Evolutionary conservation across 768 basidiomycete genomes (phyloP).

Genomic region (Hygrophoropsis aurantiaca): DNA sequence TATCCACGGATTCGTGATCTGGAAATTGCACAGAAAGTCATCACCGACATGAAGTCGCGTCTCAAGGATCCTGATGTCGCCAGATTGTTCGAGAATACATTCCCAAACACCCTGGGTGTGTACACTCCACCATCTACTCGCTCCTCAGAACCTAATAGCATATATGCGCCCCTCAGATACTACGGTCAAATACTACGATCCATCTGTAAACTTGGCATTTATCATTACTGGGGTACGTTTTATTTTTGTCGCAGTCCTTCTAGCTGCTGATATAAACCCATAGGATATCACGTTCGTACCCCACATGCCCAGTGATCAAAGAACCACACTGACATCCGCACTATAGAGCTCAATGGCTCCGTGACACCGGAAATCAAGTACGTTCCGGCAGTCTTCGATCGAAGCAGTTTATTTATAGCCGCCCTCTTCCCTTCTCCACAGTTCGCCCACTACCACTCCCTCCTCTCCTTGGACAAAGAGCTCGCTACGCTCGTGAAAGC

Average conservation of each 20-base stretch:
- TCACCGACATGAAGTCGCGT: conserved; percentile 67
- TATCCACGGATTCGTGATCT: not conserved
- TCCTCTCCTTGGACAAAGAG: conserved; percentile 56
- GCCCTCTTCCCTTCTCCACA: conserved; percentile 24
- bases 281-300: conserved; percentile 71
- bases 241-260: not conserved
- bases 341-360: conserved; percentile 76
- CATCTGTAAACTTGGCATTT: conserved; percentile 73
- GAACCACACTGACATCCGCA: conserved; percentile 7
- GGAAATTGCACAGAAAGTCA: conserved; percentile 52
- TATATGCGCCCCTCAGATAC: conserved; percentile 57
- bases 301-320: conserved; percentile 1
- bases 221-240: conserved; percentile 71
- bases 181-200: conserved; percentile 69
- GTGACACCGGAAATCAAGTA: conserved; percentile 80
- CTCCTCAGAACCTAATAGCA: not conserved
- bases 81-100: conserved; percentile 78
- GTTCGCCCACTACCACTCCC: conserved; percentile 69
- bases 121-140: conserved; percentile 1
- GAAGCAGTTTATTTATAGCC: not conserved
- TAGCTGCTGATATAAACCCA: conserved; percentile 3
- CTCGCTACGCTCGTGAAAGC: conserved; percentile 70
- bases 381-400: conserved; percentile 5
- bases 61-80: conserved; percentile 79
- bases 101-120: conserved; percentile 78